Percentiles rank a stretch among this genome's conserved stretches.
Conservation (phyloP, 2,329 filamentous ascomycete genomes). For the Myriosclerotinia curreyana region DNA sequence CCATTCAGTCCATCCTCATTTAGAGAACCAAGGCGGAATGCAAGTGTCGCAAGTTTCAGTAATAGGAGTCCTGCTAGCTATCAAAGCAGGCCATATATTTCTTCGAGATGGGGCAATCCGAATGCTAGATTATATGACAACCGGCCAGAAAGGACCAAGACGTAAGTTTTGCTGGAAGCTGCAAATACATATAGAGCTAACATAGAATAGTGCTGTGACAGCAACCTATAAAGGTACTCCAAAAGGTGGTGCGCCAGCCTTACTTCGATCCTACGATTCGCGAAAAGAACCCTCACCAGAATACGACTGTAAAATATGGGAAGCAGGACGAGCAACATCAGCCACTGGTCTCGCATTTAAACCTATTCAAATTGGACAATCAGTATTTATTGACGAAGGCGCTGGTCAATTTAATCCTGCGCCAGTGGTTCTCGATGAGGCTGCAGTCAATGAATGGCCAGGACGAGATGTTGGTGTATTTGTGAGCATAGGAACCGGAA, state of each 20-base stretch:
- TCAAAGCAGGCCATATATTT: slow-evolving; percentile 50
- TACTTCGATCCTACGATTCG: slow-evolving; percentile 93
- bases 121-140: slow-evolving; percentile 86
- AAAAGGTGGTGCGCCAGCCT: slow-evolving; percentile 62
- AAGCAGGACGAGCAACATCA: slow-evolving; percentile 90
- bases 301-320: slow-evolving; percentile 94
- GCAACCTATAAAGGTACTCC: slow-evolving; percentile 84
- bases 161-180: slow-evolving; percentile 56
- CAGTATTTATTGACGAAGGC: slow-evolving; percentile 90
- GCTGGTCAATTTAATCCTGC: slow-evolving; percentile 88
- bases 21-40: slow-evolving; percentile 55
- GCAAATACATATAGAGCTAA: slow-evolving; percentile 26
- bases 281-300: slow-evolving; percentile 86
- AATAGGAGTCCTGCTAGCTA: slow-evolving; percentile 60
- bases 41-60: slow-evolving; percentile 79
- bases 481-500: slow-evolving; percentile 90
- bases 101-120: slow-evolving; percentile 69
- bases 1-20: slow-evolving; percentile 39
- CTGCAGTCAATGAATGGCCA: slow-evolving; percentile 89
- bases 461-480: slow-evolving; percentile 90
- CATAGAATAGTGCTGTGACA: slow-evolving; percentile 71
- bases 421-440: slow-evolving; percentile 83
- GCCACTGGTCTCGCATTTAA: slow-evolving; percentile 94
- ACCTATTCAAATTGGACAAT: slow-evolving; percentile 89
- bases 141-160: slow-evolving; percentile 82